A percentile compares a stretch with the other conserved stretches of the same genome.
Conservation (phyloP, 169 alveolate species). For the Plasmodium ovale region DNA sequence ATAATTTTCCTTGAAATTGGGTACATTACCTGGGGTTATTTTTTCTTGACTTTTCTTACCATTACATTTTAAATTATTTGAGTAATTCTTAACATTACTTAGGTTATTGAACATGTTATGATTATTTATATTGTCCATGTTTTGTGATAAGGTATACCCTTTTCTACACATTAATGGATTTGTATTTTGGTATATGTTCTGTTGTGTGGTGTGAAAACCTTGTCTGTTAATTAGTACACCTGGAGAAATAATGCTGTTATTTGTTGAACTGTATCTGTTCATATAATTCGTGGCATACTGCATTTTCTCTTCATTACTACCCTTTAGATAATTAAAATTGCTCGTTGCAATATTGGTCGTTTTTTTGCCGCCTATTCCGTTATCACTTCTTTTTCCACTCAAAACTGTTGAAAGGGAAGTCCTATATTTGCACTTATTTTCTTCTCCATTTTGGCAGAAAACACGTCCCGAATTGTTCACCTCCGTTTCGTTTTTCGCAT, state of each 20-base stretch:
- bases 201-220: neutral
- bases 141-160: neutral
- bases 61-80: neutral
- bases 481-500: neutral
- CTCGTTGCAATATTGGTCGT: neutral
- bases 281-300: neutral
- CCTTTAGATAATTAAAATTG: neutral
- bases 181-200: neutral
- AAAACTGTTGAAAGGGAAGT: neutral
- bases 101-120: neutral
- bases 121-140: neutral
- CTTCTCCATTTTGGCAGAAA: neutral
- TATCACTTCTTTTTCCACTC: neutral
- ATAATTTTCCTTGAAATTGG: constrained; percentile 3
- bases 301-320: neutral
- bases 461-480: neutral
- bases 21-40: neutral
- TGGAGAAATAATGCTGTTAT: neutral
- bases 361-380: neutral
- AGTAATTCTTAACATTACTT: constrained; percentile 1
- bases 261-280: constrained; percentile 19
- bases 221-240: neutral
- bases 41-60: constrained; percentile 1
- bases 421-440: neutral
- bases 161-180: neutral